Percentiles rank a stretch among this genome's conserved stretches.
Conservation (phyloP, 306 rosid genomes). For the Canavalia ensiformis region DNA sequence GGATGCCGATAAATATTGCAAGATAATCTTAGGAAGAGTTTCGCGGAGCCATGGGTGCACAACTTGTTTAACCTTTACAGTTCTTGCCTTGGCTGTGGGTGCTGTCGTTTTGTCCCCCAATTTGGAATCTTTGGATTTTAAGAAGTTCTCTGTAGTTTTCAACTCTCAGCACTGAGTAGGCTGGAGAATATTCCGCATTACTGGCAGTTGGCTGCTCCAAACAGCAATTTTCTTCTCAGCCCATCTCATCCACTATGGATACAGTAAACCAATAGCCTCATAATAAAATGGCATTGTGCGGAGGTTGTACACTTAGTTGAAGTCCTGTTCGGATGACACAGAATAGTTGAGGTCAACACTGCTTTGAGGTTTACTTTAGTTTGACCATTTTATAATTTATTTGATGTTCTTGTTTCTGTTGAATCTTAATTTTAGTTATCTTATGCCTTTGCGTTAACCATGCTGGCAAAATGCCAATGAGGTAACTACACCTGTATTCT, state of each 20-base stretch:
- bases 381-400: slow-evolving; percentile 58
- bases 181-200: slow-evolving; percentile 51
- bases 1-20: slow-evolving; percentile 82
- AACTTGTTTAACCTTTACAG: slow-evolving; percentile 63
- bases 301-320: slow-evolving; percentile 59
- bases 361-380: slow-evolving; percentile 56
- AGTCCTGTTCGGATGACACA: slow-evolving; percentile 50
- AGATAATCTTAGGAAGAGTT: slow-evolving; percentile 64
- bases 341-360: slow-evolving; percentile 60
- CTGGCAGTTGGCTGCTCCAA: slow-evolving; percentile 50
- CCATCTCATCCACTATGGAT: slow-evolving; percentile 37
- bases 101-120: slow-evolving; percentile 68
- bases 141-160: slow-evolving; percentile 65
- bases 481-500: slow-evolving; percentile 60
- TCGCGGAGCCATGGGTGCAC: slow-evolving; percentile 73
- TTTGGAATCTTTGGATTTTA: slow-evolving; percentile 65
- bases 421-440: slow-evolving; percentile 41
- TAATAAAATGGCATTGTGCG: slow-evolving; percentile 57
- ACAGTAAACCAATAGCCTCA: slow-evolving; percentile 50
- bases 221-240: slow-evolving; percentile 47
- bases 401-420: slow-evolving; percentile 44
- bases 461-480: slow-evolving; percentile 59
- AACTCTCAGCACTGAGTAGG: slow-evolving; percentile 58
- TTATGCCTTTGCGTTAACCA: slow-evolving; percentile 53
- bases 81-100: slow-evolving; percentile 70